Conservation (phyloP, 495 filamentous ascomycete genomes). For the Penicillium riverlandense region DNA sequence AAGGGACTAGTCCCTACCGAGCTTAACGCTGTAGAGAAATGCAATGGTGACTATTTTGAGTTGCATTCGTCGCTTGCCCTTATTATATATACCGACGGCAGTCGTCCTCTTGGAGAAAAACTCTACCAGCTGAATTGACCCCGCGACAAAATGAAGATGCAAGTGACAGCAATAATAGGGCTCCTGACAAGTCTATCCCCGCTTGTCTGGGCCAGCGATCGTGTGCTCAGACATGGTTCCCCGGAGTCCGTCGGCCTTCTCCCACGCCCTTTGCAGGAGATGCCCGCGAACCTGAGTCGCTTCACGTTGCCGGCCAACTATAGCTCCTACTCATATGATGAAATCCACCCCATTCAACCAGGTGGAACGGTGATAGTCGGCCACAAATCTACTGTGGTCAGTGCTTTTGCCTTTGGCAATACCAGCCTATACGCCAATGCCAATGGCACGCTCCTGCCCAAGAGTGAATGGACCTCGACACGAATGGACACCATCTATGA, state of each 20-base stretch:
- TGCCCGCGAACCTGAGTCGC: conserved; percentile 15
- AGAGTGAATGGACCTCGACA: conserved; percentile 6
- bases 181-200: not conserved
- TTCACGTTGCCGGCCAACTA: conserved; percentile 19
- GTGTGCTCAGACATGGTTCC: conserved; percentile 9
- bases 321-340: conserved; percentile 3
- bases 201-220: conserved; percentile 1
- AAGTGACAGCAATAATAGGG: not conserved
- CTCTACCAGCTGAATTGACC: not conserved
- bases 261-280: conserved; percentile 7
- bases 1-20: too few relatives aligned
- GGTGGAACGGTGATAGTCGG: conserved; percentile 15
- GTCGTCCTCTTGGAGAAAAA: too few relatives aligned
- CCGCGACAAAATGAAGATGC: not conserved
- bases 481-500: conserved; percentile 20
- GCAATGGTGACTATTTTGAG: conserved; percentile 1
- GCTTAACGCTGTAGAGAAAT: not conserved
- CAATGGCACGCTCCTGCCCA: conserved; percentile 17
- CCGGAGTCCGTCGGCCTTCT: conserved; percentile 18
- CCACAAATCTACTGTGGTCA: conserved; percentile 17
- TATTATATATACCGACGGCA: not conserved
- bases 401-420: conserved; percentile 21
- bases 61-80: not conserved
- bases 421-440: conserved; percentile 17
- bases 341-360: conserved; percentile 17